These are phyloP conservation scores for Vaccinium corymbosum DNA, from an alignment of 148 eudicot genomes.

Conservation along the genomic window DNA sequence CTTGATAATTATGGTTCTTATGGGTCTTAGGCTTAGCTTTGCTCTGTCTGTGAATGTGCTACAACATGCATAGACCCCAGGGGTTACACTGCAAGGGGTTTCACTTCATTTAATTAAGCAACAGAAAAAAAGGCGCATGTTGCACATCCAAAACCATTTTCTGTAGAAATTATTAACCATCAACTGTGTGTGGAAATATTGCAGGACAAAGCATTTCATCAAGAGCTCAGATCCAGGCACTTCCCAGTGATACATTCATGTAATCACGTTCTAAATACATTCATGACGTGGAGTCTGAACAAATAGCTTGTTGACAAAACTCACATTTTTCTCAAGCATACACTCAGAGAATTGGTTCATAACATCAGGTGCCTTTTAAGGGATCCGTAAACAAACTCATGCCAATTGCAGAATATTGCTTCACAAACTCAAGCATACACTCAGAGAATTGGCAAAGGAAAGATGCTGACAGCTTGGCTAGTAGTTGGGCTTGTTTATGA, in stretches of 20 bases:
- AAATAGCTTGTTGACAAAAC: neutral
- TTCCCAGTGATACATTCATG: neutral
- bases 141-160: slow-evolving; percentile 1
- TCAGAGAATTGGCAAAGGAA: no score
- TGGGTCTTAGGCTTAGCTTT: neutral
- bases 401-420: neutral
- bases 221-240: neutral
- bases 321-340: neutral
- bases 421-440: neutral
- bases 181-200: neutral
- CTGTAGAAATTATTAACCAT: neutral
- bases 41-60: neutral
- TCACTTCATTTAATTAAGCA: neutral
- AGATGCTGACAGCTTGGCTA: neutral
- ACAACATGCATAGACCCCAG: neutral
- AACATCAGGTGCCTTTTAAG: neutral
- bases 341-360: neutral
- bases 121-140: neutral
- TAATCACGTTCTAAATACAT: neutral
- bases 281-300: neutral
- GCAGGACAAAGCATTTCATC: neutral
- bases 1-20: neutral
- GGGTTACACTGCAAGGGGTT: neutral
- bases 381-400: neutral
- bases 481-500: neutral